phyloP scores from a whole-genome alignment of 129 eudicot species.

The Flaveria bidentis region DNA sequence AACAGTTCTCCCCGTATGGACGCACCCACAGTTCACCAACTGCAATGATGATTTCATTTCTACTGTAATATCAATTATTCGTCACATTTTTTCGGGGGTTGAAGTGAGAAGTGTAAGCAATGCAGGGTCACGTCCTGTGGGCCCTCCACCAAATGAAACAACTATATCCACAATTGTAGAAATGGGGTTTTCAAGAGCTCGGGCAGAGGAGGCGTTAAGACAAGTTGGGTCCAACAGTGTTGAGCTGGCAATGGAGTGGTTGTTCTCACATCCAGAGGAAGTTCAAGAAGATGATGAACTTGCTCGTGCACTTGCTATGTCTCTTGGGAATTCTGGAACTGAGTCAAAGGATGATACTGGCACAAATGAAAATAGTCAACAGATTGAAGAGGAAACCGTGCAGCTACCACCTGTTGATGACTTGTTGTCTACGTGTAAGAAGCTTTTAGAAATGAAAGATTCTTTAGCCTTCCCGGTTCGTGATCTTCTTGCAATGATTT shows the following conservation, averaged over 20 bases:
- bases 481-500: conserved; percentile 81
- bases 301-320: conserved; percentile 99
- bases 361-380: conserved; percentile 47
- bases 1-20: conserved; percentile 89
- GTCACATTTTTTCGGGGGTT: conserved; percentile 85
- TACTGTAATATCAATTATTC: conserved; percentile 62
- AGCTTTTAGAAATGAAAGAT: conserved; percentile 75
- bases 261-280: conserved; percentile 93
- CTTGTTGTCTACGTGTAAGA: conserved; percentile 68
- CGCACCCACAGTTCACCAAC: conserved; percentile 71
- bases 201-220: conserved; percentile 97
- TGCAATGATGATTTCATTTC: conserved; percentile 80
- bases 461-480: conserved; percentile 88
- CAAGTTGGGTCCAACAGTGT: conserved; percentile 96
- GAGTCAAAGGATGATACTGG: conserved; percentile 66
- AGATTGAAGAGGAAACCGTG: conserved; percentile 70
- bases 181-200: conserved; percentile 92
- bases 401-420: conserved; percentile 87
- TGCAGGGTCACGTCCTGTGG: conserved; percentile 58
- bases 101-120: conserved; percentile 72
- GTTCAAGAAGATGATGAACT: conserved; percentile 95
- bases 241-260: conserved; percentile 99
- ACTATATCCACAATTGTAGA: conserved; percentile 87
- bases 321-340: conserved; percentile 82
- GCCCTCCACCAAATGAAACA: conserved; percentile 92